Percentiles rank a stretch among this genome's conserved stretches.
phyloP scores from a whole-genome alignment of 495 filamentous ascomycete genomes.

The Talaromyces nanjingensis region DNA sequence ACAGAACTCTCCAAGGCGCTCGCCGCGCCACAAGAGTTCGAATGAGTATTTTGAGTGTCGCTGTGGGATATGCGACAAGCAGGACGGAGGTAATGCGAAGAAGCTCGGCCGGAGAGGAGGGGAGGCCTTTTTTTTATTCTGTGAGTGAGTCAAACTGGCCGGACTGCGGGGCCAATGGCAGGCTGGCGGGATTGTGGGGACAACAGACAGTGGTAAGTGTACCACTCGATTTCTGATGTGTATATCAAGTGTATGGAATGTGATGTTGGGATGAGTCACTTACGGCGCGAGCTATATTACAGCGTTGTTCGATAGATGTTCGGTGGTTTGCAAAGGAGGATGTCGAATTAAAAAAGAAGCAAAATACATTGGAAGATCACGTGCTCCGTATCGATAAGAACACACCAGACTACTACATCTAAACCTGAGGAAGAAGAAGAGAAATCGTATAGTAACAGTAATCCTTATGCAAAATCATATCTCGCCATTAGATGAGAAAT shows the following conservation, averaged over 20 bases:
- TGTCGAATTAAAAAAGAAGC: neutral
- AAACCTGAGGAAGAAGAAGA: neutral
- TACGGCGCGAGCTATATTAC: neutral
- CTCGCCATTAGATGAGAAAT: neutral
- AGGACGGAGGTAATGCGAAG: neutral
- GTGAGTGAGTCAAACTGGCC: slow-evolving; percentile 3
- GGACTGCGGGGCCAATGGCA: slow-evolving; percentile 5
- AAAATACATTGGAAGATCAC: neutral
- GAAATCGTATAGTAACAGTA: neutral
- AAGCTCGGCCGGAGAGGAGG: slow-evolving; percentile 10
- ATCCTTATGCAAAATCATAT: slow-evolving; percentile 1
- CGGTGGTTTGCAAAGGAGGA: neutral
- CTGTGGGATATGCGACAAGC: slow-evolving; percentile 2
- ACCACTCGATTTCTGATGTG: neutral
- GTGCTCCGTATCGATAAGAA: slow-evolving; percentile 7
- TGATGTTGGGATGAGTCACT: neutral
- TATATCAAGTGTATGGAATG: neutral
- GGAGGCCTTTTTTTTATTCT: slow-evolving; percentile 7
- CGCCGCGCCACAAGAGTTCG: slow-evolving; percentile 41
- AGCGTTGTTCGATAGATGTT: neutral
- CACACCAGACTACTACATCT: neutral
- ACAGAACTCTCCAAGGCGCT: slow-evolving; percentile 42
- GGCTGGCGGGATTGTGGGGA: slow-evolving; percentile 1
- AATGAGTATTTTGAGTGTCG: slow-evolving; percentile 42
- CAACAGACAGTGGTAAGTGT: neutral